These are phyloP conservation scores for Globisporangium canariense DNA, from an alignment of 352 stramenopile genomes.

Conservation along the genomic window DNA sequence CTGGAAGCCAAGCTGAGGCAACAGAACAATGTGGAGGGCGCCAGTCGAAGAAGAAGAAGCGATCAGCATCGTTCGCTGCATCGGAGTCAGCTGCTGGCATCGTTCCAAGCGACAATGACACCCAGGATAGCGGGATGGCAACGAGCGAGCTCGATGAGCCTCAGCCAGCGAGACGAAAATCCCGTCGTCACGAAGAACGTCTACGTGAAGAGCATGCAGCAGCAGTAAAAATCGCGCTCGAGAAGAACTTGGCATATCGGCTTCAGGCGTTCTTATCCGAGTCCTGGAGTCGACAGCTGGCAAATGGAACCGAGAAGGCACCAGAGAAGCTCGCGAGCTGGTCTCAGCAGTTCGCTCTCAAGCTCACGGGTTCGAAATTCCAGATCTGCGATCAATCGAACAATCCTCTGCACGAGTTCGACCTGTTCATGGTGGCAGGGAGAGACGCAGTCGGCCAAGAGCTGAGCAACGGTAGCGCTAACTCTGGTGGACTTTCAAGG, in stretches of 20 bases:
- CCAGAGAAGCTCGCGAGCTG: slow-evolving; percentile 19
- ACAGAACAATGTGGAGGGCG: neutral
- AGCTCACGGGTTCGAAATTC: slow-evolving; percentile 31
- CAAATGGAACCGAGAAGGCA: slow-evolving; percentile 10
- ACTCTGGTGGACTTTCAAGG: neutral
- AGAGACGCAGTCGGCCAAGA: slow-evolving; percentile 6
- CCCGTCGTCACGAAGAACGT: slow-evolving; percentile 59
- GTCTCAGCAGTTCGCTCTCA: slow-evolving; percentile 23
- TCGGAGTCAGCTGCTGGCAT: neutral
- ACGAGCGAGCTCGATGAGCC: slow-evolving; percentile 26
- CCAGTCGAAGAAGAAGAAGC: slow-evolving; percentile 12
- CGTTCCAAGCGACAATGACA: slow-evolving; percentile 38
- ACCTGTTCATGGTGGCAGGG: slow-evolving; percentile 19
- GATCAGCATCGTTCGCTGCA: neutral
- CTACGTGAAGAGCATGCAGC: slow-evolving; percentile 66
- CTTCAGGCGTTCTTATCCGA: slow-evolving; percentile 42
- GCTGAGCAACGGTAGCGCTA: neutral
- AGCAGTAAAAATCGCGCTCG: slow-evolving; percentile 50
- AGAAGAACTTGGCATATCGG: slow-evolving; percentile 59
- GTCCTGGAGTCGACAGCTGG: slow-evolving; percentile 8
- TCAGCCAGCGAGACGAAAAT: slow-evolving; percentile 46
- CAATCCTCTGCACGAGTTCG: slow-evolving; percentile 11
- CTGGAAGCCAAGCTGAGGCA: neutral
- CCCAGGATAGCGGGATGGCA: slow-evolving; percentile 31
- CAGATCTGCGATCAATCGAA: slow-evolving; percentile 22